Conservation (phyloP, 257 asterid species). For the Mentha longifolia region DNA sequence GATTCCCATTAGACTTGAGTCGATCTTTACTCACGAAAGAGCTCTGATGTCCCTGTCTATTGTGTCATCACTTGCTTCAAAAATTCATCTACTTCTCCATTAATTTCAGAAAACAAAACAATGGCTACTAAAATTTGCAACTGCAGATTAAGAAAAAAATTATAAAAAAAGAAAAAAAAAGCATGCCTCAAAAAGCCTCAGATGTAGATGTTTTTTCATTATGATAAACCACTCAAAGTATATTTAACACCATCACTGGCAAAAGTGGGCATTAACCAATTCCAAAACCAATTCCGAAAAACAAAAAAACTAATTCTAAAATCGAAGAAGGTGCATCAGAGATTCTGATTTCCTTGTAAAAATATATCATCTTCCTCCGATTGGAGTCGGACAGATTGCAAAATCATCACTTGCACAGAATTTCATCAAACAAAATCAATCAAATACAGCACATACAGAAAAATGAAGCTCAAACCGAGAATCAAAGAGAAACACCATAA, state of each 20-base stretch:
- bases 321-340: constrained; percentile 45
- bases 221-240: constrained; percentile 54
- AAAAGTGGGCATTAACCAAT: not conserved
- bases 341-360: constrained; percentile 60
- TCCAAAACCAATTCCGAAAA: not conserved
- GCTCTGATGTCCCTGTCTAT: constrained; percentile 90
- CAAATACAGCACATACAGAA: not conserved
- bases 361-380: constrained; percentile 45
- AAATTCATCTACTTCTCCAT: not conserved
- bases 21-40: constrained; percentile 43
- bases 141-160: not conserved
- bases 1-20: constrained; percentile 71
- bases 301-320: not conserved
- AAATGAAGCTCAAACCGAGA: not conserved
- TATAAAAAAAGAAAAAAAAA: not conserved
- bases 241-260: constrained; percentile 70
- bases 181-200: constrained; percentile 46
- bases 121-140: not conserved
- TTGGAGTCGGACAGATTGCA: constrained; percentile 40
- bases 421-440: not conserved
- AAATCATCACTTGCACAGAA: constrained; percentile 44
- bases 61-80: constrained; percentile 57
- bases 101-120: too few species aligned
- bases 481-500: not conserved
- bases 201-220: constrained; percentile 44